phyloP scores from a whole-genome alignment of 2,329 filamentous ascomycete genomes.

The Coniochaeta hoffmannii region DNA sequence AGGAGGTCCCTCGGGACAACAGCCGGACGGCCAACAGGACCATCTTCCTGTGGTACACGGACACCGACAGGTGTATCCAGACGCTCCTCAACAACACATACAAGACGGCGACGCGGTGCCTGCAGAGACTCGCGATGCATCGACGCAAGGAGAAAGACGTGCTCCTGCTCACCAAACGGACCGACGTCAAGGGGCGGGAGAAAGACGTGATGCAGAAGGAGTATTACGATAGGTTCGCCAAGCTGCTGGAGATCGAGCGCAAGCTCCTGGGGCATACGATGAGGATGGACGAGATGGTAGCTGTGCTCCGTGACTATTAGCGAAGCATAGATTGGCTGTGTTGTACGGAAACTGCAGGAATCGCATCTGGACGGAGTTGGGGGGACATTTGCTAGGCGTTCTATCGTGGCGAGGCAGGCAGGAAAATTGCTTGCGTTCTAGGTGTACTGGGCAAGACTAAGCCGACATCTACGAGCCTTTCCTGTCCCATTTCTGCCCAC shows the following conservation, averaged over 20 bases:
- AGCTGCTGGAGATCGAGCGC: slow-evolving; percentile 57
- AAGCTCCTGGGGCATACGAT: slow-evolving; percentile 72
- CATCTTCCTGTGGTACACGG: slow-evolving; percentile 88
- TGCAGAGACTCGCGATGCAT: slow-evolving; percentile 75
- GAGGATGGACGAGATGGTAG: slow-evolving; percentile 77
- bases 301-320: slow-evolving; percentile 71
- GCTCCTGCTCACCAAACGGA: slow-evolving; percentile 73
- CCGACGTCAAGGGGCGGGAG: slow-evolving; percentile 78
- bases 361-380: neutral
- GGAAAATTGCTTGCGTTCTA: neutral
- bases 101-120: slow-evolving; percentile 78
- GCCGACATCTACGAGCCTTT: too few relatives aligned
- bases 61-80: slow-evolving; percentile 62
- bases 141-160: slow-evolving; percentile 63
- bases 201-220: slow-evolving; percentile 69
- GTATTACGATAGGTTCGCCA: slow-evolving; percentile 58
- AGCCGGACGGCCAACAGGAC: slow-evolving; percentile 75
- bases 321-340: neutral
- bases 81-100: slow-evolving; percentile 75
- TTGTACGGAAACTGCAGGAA: neutral
- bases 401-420: too few relatives aligned
- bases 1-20: slow-evolving; percentile 88
- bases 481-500: too few relatives aligned
- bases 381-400: neutral
- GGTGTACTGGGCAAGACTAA: too few relatives aligned